Conservation (phyloP, 257 asterid species). For the Nicotiana attenuata region DNA sequence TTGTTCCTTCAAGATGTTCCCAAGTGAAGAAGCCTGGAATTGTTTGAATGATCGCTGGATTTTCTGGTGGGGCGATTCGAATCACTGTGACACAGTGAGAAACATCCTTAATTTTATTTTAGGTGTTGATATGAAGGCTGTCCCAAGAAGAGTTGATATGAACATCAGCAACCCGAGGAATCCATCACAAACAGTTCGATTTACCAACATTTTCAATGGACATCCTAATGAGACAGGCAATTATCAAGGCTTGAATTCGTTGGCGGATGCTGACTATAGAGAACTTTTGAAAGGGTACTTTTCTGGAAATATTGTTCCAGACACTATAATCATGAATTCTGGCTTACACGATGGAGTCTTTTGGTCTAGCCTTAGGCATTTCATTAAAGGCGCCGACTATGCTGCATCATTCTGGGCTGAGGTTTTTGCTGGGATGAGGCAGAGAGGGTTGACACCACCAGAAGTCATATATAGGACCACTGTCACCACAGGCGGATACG, state of each 20-base stretch:
- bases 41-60: conserved; percentile 67
- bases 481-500: conserved; percentile 82
- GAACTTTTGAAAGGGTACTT: conserved; percentile 50
- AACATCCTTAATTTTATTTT: conserved; percentile 66
- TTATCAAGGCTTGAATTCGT: conserved; percentile 68
- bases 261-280: conserved; percentile 45
- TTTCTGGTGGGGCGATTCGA: conserved; percentile 99
- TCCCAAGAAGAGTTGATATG: conserved; percentile 66
- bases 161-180: conserved; percentile 73
- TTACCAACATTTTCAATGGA: conserved; percentile 87
- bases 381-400: conserved; percentile 60
- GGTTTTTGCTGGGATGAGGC: conserved; percentile 42
- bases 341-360: conserved; percentile 82
- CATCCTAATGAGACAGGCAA: conserved; percentile 58
- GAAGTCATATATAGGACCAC: conserved; percentile 72
- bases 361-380: conserved; percentile 58
- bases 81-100: conserved; percentile 82
- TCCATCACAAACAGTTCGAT: conserved; percentile 54
- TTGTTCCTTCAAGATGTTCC: conserved; percentile 74
- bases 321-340: conserved; percentile 76
- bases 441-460: conserved; percentile 48
- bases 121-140: conserved; percentile 38
- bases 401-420: conserved; percentile 78
- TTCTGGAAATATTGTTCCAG: conserved; percentile 49
- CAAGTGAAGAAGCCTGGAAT: conserved; percentile 53